Conservation (phyloP, 306 rosid genomes). For the Adenanthera pavonina region DNA sequence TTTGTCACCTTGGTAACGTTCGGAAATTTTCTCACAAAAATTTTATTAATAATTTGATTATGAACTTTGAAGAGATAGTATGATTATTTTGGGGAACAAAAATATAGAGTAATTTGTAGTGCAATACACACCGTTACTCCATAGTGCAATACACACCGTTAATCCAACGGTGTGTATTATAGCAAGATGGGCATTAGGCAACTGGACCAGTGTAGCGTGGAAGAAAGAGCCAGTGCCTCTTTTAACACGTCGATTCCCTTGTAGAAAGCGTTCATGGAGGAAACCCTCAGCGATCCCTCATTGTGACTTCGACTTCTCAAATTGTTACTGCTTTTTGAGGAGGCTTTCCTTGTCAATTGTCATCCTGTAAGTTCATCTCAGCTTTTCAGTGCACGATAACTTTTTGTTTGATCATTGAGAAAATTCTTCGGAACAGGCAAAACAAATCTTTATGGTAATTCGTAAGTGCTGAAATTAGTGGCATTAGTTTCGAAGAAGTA, state of each 20-base stretch:
- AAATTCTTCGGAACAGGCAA: background rate
- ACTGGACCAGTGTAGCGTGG: no score
- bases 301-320: background rate
- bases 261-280: background rate
- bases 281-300: background rate
- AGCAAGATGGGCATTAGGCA: no score
- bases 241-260: background rate
- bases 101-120: no score
- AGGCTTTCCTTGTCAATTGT: background rate
- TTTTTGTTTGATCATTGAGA: background rate
- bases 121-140: no score
- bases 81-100: no score
- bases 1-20: no score
- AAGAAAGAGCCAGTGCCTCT: background rate
- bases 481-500: constrained; percentile 8
- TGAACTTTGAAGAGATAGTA: no score
- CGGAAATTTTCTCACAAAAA: no score
- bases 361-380: constrained; percentile 10
- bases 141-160: no score
- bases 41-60: no score
- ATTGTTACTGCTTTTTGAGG: background rate
- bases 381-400: background rate
- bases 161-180: no score
- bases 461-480: background rate
- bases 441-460: background rate